A percentile compares a stretch with the other conserved stretches of the same genome.
Evolutionary conservation across 192 early-diverging fungal species (phyloP).

Genomic region (Backusella macrospora): DNA sequence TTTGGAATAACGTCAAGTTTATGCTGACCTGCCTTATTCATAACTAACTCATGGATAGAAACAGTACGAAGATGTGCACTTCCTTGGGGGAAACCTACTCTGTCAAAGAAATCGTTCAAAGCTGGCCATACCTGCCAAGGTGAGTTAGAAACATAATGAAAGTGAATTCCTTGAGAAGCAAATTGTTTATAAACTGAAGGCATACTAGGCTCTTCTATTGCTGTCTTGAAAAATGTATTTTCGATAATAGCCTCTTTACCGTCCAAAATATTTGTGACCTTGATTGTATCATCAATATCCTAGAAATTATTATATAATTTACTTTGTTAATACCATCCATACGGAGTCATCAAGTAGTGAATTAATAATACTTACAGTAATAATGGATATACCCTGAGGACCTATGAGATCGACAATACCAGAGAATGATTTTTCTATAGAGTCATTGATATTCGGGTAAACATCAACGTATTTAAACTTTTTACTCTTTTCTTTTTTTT

Average conservation of each 20-base stretch:
- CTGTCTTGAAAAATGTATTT: constrained; percentile 72
- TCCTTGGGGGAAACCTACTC: constrained; percentile 77
- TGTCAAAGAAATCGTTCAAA: constrained; percentile 71
- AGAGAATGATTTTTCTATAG: neutral
- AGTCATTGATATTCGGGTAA: no score
- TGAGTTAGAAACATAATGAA: constrained; percentile 91
- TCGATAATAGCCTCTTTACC: constrained; percentile 70
- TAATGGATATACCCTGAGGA: neutral
- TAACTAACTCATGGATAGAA: constrained; percentile 24
- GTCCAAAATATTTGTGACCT: constrained; percentile 77
- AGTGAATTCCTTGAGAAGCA: constrained; percentile 57
- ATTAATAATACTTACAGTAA: neutral
- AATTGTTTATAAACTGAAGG: constrained; percentile 63
- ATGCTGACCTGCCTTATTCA: constrained; percentile 29
- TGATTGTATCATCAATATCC: constrained; percentile 96
- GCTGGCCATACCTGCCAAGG: constrained; percentile 89
- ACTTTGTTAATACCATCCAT: neutral
- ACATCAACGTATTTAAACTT: no score
- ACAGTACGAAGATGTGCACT: constrained; percentile 59
- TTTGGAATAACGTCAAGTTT: constrained; percentile 30
- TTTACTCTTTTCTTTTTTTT: no score
- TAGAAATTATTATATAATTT: neutral
- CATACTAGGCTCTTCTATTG: constrained; percentile 80
- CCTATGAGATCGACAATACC: neutral
- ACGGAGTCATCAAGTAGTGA: neutral